Base-by-base conservation (phyloP, 306 rosid genomes). In the Canavalia ensiformis region DNA sequence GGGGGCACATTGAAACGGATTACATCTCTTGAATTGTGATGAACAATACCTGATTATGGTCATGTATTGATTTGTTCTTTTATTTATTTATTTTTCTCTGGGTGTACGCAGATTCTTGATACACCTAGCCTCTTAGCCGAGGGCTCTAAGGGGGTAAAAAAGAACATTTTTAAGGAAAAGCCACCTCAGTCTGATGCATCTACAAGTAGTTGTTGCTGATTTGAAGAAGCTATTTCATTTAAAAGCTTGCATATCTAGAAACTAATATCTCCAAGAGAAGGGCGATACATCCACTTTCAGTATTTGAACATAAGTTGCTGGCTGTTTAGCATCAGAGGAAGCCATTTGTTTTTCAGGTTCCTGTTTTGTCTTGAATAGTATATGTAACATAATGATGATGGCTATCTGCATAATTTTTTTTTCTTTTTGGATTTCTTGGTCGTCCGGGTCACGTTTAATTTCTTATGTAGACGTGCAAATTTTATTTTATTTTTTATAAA, bases 51-150 rank as follows among this genome's bases (percentile, higher is more conserved):
- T 57, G 55, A 59, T 51, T 58, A 12, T 76, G 62, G 54, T 49
- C 34, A 68, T 51, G 69, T 29, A 50, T 56, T 81, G 72, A 29
- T 58, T 28, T 55, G 54, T 68, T 18, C 44, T 42, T 72, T 30
- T 49, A 2, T 68, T 12, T 57, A 33, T 59, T 69, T 37, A 2
- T 37, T 49, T 81, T 18, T 25, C 54, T 65, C 70, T 80, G 52
- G 68, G 76, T 65, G 55, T 65, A 8, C 68, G 87, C 97, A 93
- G 99, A 88, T 93, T 90, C 77, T 93, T 86, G 99, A 95, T 82
- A 93, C 97, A 55, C 99, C 99, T 5, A 93, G 93, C 84, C 98
- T 95, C 62, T 41, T 95, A 81, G 96, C 94, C 3, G 97, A 93
- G 83, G 99, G 96, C 52, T 88, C 98, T 52, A 90, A 87, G 81